Evolutionary conservation across 2,329 filamentous ascomycete genomes (phyloP).

Genomic region (Canariomyces notabilis): DNA sequence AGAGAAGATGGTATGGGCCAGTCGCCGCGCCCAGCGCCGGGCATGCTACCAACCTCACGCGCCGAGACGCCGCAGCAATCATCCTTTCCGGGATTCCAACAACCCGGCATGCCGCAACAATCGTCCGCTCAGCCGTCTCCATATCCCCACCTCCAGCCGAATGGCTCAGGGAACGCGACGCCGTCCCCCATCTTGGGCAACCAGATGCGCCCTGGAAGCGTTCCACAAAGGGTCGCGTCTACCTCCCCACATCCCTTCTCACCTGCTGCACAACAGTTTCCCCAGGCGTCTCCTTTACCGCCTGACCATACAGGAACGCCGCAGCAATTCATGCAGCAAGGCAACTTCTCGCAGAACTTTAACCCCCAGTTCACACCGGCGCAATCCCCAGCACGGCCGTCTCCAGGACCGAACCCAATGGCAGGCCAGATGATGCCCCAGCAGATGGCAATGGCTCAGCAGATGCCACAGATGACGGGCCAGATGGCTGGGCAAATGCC

Average conservation of each 20-base stretch:
- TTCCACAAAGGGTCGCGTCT: slow-evolving; percentile 79
- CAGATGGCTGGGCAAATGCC: slow-evolving; percentile 16
- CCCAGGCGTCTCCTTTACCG: slow-evolving; percentile 69
- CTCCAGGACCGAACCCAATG: slow-evolving; percentile 51
- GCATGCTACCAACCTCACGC: slow-evolving; percentile 73
- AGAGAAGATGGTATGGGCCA: slow-evolving; percentile 79
- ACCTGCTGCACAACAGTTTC: slow-evolving; percentile 66
- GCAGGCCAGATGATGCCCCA: slow-evolving; percentile 51
- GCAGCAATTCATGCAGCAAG: slow-evolving; percentile 65
- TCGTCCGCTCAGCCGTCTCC: slow-evolving; percentile 60
- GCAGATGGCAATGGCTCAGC: slow-evolving; percentile 39
- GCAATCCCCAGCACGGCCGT: slow-evolving; percentile 51
- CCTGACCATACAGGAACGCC: slow-evolving; percentile 72
- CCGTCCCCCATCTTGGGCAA: slow-evolving; percentile 90
- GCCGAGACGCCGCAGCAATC: slow-evolving; percentile 87
- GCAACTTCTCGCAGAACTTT: slow-evolving; percentile 52
- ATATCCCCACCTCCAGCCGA: slow-evolving; percentile 78
- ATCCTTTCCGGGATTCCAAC: slow-evolving; percentile 66
- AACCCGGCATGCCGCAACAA: slow-evolving; percentile 54
- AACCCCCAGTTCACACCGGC: slow-evolving; percentile 55
- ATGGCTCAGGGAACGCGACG: slow-evolving; percentile 76
- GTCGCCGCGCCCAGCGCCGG: slow-evolving; percentile 71
- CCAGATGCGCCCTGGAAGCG: slow-evolving; percentile 65
- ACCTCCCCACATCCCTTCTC: slow-evolving; percentile 90
- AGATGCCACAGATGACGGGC: slow-evolving; percentile 26